Percentiles rank a stretch among this genome's conserved stretches.
phyloP scores from a whole-genome alignment of 2,329 filamentous ascomycete genomes.

The Colletotrichum sojae region DNA sequence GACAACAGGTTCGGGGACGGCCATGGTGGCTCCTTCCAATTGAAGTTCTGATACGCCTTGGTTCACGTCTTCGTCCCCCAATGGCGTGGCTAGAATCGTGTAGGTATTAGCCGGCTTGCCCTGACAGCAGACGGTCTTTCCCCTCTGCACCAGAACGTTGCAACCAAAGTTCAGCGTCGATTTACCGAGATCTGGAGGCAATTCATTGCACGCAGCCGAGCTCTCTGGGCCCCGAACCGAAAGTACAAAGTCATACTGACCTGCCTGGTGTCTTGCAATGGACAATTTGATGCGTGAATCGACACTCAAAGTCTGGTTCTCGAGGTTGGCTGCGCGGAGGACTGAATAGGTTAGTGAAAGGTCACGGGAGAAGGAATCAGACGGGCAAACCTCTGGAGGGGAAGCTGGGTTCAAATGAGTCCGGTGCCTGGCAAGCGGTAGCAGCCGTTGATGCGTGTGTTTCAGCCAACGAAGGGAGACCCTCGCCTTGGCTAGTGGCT shows the following conservation, averaged over 20 bases:
- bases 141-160: slow-evolving; percentile 62
- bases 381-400: slow-evolving; percentile 29
- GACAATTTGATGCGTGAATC: slow-evolving; percentile 5
- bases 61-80: slow-evolving; percentile 44
- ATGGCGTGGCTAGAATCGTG: slow-evolving; percentile 64
- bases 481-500: slow-evolving; percentile 24
- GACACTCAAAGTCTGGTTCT: slow-evolving; percentile 4
- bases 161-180: slow-evolving; percentile 64
- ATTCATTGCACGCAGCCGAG: slow-evolving; percentile 32
- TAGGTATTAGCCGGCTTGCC: slow-evolving; percentile 53
- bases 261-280: slow-evolving; percentile 59
- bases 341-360: slow-evolving; percentile 28
- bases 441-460: slow-evolving; percentile 17
- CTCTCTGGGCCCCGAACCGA: slow-evolving; percentile 52
- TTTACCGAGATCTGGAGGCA: slow-evolving; percentile 6
- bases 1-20: slow-evolving; percentile 26
- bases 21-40: slow-evolving; percentile 28
- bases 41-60: neutral
- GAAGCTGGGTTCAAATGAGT: slow-evolving; percentile 34
- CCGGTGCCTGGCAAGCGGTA: slow-evolving; percentile 7
- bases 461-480: slow-evolving; percentile 35
- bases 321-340: slow-evolving; percentile 12
- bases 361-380: neutral
- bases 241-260: slow-evolving; percentile 67
- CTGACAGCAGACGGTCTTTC: slow-evolving; percentile 43